Evolutionary conservation across 192 early-diverging fungal genomes (phyloP).

Genomic region (Thoreauomyces humboldtii): DNA sequence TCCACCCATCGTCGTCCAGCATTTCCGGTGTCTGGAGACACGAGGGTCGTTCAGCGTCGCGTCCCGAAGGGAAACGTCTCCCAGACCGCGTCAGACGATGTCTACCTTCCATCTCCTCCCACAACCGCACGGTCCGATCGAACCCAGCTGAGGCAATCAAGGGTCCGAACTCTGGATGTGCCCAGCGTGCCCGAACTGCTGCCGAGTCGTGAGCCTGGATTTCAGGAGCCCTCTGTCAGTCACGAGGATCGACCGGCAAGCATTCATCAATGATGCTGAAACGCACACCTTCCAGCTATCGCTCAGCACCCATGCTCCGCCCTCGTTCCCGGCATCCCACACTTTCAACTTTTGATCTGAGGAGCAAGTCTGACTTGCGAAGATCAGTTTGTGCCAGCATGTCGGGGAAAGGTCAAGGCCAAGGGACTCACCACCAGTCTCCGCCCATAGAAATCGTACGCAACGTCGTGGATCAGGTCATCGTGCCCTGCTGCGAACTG

Average conservation of each 20-base stretch:
- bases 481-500: conserved; percentile 75
- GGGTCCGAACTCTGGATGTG: conserved; percentile 96
- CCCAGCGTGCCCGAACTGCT: conserved; percentile 83
- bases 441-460: conserved; percentile 91
- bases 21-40: conserved; percentile 4
- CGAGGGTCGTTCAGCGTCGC: too few species aligned
- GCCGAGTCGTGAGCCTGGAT: conserved; percentile 83
- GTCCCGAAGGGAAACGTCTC: too few species aligned
- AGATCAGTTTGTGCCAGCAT: not conserved
- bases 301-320: conserved; percentile 70
- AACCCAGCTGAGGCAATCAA: conserved; percentile 88
- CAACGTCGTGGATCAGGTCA: conserved; percentile 91
- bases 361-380: conserved; percentile 63
- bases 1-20: conserved; percentile 65
- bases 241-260: not conserved
- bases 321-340: conserved; percentile 77
- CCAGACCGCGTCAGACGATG: not conserved
- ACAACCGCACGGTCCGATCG: conserved; percentile 86
- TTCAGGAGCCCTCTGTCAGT: too few species aligned
- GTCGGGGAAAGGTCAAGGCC: not conserved
- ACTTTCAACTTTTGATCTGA: conserved; percentile 94
- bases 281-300: conserved; percentile 71
- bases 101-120: conserved; percentile 74
- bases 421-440: conserved; percentile 55
- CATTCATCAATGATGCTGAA: not conserved